Base-by-base conservation (phyloP, 495 filamentous ascomycete species). In the Xylaria venustula region DNA sequence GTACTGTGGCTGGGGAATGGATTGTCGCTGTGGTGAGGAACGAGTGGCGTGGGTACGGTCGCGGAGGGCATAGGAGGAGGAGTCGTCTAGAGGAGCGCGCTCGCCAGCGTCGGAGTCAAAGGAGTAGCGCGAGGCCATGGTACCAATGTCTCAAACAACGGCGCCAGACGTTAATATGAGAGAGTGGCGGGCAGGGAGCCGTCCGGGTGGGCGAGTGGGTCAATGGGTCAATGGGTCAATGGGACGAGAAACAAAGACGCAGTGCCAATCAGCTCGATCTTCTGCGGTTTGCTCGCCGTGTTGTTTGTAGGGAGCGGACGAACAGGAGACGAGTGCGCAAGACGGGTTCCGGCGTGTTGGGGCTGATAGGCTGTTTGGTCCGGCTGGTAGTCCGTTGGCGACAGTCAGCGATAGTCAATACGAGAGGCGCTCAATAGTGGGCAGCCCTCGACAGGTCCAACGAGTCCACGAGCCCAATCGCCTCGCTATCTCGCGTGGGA, bases 81-180 rank as follows among this genome's bases (percentile, higher is more conserved):
- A 53, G 20, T 63, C 47, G 57, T 67, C 75, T 41, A 79, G 73
- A 51, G 77, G 76, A 48, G 71, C 65, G 57, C 64, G 69, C 59
- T 77, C 77, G 56, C 68, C 73, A 44, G 71, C 49, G 19, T 77
- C 72, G 54, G 74, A 72, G 32, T 76, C 71, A 40, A 61, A 61
- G 45, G 63, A 69, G 59, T 68, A 72, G 30, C 68, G 64, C 56
- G 60, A 60, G 36, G 51, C 57, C 65, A 68, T 68, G 47, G 64
- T 67, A 46, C 60, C 62, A 49, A 45, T 54, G 30, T 58, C 8
- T 58, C 34, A 53, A 49, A 26, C 30, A 55, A 40, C 40, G 53
- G 1, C 32, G 9, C 23, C 32, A n/a, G 22, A 28, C 2, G 12
- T 45, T 55, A 22, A 44, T 55, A 55, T 45, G 37, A 23, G 36